These are phyloP conservation scores for Exsudoporus frostii DNA, from an alignment of 768 basidiomycete species.

Conservation along the genomic window DNA sequence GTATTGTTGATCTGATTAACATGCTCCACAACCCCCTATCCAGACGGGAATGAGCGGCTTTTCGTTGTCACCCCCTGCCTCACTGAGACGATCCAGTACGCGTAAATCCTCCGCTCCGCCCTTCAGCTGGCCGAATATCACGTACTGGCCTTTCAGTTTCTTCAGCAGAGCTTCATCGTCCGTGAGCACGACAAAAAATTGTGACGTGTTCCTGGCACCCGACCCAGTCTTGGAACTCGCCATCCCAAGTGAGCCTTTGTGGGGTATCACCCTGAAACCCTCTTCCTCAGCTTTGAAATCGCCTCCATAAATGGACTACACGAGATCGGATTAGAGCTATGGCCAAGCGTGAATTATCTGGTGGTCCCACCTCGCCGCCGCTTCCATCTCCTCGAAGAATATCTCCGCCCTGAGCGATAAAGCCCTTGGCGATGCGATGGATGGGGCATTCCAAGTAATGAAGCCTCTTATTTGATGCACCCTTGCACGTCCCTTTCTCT, in stretches of 20 bases:
- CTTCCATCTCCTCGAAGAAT: conserved; percentile 50
- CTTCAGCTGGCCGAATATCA: conserved; percentile 40
- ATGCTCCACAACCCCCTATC: conserved; percentile 41
- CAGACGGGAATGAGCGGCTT: conserved; percentile 37
- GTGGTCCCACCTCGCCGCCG: conserved; percentile 47
- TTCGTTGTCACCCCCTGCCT: conserved; percentile 35
- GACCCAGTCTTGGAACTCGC: conserved; percentile 45
- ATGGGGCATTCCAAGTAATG: conserved; percentile 43
- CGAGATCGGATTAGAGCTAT: conserved; percentile 9
- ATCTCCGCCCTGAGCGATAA: conserved; percentile 54
- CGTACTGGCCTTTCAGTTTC: conserved; percentile 50
- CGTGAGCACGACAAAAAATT: conserved; percentile 50
- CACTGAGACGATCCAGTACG: conserved; percentile 34
- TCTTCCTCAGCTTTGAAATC: conserved; percentile 52
- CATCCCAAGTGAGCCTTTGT: conserved; percentile 48
- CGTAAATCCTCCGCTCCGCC: conserved; percentile 32
- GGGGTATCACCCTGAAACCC: conserved; percentile 41
- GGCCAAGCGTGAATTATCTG: not conserved
- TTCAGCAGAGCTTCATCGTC: conserved; percentile 38
- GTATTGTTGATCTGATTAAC: not conserved
- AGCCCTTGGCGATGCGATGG: conserved; percentile 46
- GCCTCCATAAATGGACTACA: conserved; percentile 44
- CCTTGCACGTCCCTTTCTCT: conserved; percentile 44
- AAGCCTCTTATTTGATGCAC: conserved; percentile 42
- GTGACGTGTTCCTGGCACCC: conserved; percentile 43